Percentiles rank a stretch among this genome's conserved stretches.
phyloP scores from a whole-genome alignment of 139 green algal species.

The Tetradesmus lagerheimii region DNA sequence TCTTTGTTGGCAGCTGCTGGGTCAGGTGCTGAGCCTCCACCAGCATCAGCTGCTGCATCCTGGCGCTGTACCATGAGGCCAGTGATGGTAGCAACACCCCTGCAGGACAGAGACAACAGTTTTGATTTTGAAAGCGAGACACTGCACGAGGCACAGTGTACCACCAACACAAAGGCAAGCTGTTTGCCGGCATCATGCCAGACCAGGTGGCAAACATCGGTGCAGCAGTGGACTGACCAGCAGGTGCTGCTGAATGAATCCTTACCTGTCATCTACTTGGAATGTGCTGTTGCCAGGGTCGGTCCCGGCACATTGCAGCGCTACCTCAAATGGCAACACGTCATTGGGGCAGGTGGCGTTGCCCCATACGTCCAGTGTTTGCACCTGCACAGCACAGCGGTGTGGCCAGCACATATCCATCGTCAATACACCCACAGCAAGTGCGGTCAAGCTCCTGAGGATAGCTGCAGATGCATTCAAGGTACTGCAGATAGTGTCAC shows the following conservation, averaged over 20 bases:
- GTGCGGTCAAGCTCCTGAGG: neutral
- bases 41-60: neutral
- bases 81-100: constrained; percentile 33
- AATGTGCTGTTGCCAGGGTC: constrained; percentile 34
- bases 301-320: constrained; percentile 47
- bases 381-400: constrained; percentile 48
- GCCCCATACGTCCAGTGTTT: constrained; percentile 69
- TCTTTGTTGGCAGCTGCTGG: constrained; percentile 4
- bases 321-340: constrained; percentile 56
- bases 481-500: neutral
- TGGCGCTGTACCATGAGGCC: neutral
- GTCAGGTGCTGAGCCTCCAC: neutral
- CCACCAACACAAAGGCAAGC: neutral
- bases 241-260: neutral
- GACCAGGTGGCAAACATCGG: neutral
- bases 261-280: constrained; percentile 44
- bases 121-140: too few species aligned
- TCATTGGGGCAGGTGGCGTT: constrained; percentile 60
- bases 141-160: neutral
- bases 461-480: neutral
- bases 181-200: neutral
- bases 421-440: neutral
- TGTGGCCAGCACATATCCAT: neutral
- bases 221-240: neutral
- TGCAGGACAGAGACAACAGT: neutral